phyloP scores from a whole-genome alignment of 1,284 basidiomycete genomes.

The Caloboletus firmus region DNA sequence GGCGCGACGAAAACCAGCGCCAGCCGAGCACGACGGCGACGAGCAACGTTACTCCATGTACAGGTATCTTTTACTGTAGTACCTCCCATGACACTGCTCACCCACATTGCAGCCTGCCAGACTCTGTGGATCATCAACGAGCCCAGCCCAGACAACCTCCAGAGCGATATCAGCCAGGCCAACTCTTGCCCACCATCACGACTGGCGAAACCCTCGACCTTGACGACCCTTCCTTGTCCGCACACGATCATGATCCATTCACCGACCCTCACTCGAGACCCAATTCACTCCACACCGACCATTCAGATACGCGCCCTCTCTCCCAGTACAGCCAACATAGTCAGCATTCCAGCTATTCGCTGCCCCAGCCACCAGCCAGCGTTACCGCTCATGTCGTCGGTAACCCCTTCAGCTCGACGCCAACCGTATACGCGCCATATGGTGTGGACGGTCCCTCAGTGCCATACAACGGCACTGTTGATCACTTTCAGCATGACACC shows the following conservation, averaged over 20 bases:
- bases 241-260: slow-evolving; percentile 33
- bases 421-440: slow-evolving; percentile 9
- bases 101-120: slow-evolving; percentile 7
- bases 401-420: slow-evolving; percentile 25
- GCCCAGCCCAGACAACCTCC: slow-evolving; percentile 16
- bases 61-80: slow-evolving; percentile 2
- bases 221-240: slow-evolving; percentile 26
- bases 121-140: slow-evolving; percentile 1
- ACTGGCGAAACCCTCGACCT: slow-evolving; percentile 39
- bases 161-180: slow-evolving; percentile 37
- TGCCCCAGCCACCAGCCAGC: slow-evolving; percentile 25
- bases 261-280: slow-evolving; percentile 22
- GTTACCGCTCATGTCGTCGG: slow-evolving; percentile 20
- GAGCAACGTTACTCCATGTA: slow-evolving; percentile 2
- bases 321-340: slow-evolving; percentile 31
- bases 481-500: slow-evolving; percentile 56
- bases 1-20: slow-evolving; percentile 26
- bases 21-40: slow-evolving; percentile 5
- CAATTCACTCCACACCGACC: slow-evolving; percentile 26
- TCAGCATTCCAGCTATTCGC: slow-evolving; percentile 23
- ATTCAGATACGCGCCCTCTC: slow-evolving; percentile 24
- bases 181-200: slow-evolving; percentile 36
- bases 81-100: not conserved
- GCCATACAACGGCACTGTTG: slow-evolving; percentile 26
- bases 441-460: slow-evolving; percentile 24